A percentile compares a stretch with the other conserved stretches of the same genome.
phyloP scores from a whole-genome alignment of 1,284 basidiomycete species.

The Ustilago shanxiensis region DNA sequence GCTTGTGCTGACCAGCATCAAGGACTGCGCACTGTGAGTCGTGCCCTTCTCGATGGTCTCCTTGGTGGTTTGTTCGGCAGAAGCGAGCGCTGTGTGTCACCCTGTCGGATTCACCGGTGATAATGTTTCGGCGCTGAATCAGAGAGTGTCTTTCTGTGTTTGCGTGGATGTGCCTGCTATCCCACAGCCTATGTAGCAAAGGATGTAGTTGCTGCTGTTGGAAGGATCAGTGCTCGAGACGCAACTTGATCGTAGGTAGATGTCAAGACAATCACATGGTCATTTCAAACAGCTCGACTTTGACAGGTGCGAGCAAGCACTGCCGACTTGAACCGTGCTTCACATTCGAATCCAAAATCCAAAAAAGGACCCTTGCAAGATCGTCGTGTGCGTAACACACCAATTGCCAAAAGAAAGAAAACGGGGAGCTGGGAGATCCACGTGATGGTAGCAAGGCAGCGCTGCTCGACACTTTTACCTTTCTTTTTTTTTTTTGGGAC shows the following conservation, averaged over 20 bases:
- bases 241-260: too few species aligned
- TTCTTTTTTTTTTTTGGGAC: constrained; percentile 7
- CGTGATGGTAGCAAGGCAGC: constrained; percentile 12
- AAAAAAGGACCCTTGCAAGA: constrained; percentile 36
- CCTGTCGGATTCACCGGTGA: neutral
- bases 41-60: neutral
- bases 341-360: neutral
- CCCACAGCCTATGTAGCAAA: too few species aligned
- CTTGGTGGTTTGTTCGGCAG: neutral
- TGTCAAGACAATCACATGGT: neutral
- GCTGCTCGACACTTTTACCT: constrained; percentile 1
- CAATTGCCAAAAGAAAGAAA: neutral
- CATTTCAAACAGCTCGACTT: neutral
- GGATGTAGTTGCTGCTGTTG: neutral
- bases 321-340: constrained; percentile 21
- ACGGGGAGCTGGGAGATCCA: constrained; percentile 10
- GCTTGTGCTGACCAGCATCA: neutral
- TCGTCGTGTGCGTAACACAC: neutral
- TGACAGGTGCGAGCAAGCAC: neutral
- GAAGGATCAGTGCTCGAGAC: neutral
- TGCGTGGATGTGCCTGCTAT: too few species aligned
- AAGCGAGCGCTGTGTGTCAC: neutral
- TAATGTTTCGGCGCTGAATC: too few species aligned
- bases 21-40: neutral
- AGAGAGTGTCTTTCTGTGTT: too few species aligned